Conservation (phyloP, 2,329 filamentous ascomycete species). For the Stemphylium vesicarium region DNA sequence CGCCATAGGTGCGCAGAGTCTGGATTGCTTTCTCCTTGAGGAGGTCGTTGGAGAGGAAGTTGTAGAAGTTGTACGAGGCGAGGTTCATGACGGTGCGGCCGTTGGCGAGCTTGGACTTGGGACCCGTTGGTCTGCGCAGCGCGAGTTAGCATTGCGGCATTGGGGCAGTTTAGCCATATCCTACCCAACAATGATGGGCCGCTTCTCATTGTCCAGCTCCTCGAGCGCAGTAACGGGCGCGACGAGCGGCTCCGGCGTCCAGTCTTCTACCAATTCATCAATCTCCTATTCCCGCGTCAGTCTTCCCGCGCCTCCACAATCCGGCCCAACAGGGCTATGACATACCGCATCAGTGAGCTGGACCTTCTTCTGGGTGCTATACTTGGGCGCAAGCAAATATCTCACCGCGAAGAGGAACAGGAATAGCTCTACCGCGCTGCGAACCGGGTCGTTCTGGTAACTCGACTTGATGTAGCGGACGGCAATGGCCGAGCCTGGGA, state of each 20-base stretch:
- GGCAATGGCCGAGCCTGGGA: slow-evolving; percentile 93
- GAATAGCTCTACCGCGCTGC: slow-evolving; percentile 90
- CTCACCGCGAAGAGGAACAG: slow-evolving; percentile 94
- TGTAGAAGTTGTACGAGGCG: slow-evolving; percentile 96
- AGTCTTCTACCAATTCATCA: slow-evolving; percentile 94
- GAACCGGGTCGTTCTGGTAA: slow-evolving; percentile 95
- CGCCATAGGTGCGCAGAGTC: slow-evolving; percentile 91
- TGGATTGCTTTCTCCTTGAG: slow-evolving; percentile 96
- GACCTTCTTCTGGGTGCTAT: slow-evolving; percentile 88
- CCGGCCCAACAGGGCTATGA: slow-evolving; percentile 3
- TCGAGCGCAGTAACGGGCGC: slow-evolving; percentile 75
- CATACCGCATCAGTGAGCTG: slow-evolving; percentile 80
- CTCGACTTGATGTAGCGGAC: slow-evolving; percentile 95
- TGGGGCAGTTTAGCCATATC: background rate
- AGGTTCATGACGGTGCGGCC: slow-evolving; percentile 93
- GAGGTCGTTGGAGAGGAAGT: slow-evolving; percentile 89
- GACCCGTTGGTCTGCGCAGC: slow-evolving; percentile 74
- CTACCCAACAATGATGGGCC: slow-evolving; percentile 88
- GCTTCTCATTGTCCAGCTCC: slow-evolving; percentile 79
- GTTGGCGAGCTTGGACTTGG: slow-evolving; percentile 85
- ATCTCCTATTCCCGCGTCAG: slow-evolving; percentile 69
- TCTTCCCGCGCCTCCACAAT: background rate
- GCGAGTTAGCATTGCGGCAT: slow-evolving; percentile 16
- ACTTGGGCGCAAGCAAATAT: slow-evolving; percentile 89
- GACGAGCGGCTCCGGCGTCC: slow-evolving; percentile 92